Conservation (phyloP, 2,329 filamentous ascomycete species). For the Waltergamsia citrina region DNA sequence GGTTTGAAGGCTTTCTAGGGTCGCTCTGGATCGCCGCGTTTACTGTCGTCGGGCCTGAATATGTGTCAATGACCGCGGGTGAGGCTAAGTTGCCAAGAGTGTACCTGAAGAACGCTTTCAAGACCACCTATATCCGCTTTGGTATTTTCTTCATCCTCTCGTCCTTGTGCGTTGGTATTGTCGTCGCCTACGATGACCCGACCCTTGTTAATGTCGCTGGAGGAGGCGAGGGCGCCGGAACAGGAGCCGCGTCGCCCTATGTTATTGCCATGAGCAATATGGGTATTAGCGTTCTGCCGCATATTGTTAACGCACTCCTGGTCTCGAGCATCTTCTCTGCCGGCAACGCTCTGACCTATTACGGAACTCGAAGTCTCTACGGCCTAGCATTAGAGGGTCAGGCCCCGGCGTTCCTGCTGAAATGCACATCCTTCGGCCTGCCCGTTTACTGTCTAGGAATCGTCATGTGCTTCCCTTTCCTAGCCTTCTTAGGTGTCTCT, state of each 20-base stretch:
- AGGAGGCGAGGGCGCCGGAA: slow-evolving; percentile 16
- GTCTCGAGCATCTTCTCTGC: slow-evolving; percentile 32
- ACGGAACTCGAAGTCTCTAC: slow-evolving; percentile 37
- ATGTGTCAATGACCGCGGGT: slow-evolving; percentile 59
- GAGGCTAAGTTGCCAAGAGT: slow-evolving; percentile 55
- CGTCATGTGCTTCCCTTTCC: slow-evolving; percentile 41
- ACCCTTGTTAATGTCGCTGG: slow-evolving; percentile 25
- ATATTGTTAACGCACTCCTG: slow-evolving; percentile 46
- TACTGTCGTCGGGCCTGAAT: slow-evolving; percentile 59
- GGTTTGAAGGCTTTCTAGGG: slow-evolving; percentile 61
- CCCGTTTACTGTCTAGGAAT: slow-evolving; percentile 47
- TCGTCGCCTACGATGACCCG: slow-evolving; percentile 55
- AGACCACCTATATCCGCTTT: slow-evolving; percentile 64
- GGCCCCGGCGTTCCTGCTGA: slow-evolving; percentile 40
- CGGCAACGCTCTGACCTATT: slow-evolving; percentile 42
- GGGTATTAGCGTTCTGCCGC: slow-evolving; percentile 40
- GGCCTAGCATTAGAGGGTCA: slow-evolving; percentile 39
- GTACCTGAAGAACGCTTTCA: slow-evolving; percentile 60
- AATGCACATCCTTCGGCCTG: slow-evolving; percentile 50
- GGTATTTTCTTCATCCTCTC: slow-evolving; percentile 63
- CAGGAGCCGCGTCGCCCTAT: slow-evolving; percentile 43
- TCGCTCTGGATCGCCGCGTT: slow-evolving; percentile 57
- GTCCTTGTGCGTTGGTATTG: slow-evolving; percentile 54
- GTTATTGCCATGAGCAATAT: slow-evolving; percentile 47
- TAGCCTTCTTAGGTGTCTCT: slow-evolving; percentile 42